Percentiles rank a stretch among this genome's conserved stretches.
Conservation (phyloP, 192 early-diverging fungal species). For the Phycomyces nitens region DNA sequence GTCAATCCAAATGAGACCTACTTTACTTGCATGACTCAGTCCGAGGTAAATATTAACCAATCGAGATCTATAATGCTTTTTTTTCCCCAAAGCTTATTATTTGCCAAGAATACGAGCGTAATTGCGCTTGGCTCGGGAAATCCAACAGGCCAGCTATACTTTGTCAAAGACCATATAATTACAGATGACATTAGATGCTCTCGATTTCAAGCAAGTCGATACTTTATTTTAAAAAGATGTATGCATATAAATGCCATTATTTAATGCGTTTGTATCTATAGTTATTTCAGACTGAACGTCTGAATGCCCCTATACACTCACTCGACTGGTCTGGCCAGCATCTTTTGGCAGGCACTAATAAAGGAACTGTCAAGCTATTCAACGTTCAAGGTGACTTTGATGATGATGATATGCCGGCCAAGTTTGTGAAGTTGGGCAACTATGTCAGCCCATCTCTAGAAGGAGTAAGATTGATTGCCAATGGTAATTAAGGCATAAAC, state of each 20-base stretch:
- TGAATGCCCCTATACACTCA: slow-evolving; percentile 17
- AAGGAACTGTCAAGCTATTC: slow-evolving; percentile 6
- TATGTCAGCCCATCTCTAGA: background rate
- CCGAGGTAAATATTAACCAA: background rate
- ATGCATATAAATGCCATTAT: no score
- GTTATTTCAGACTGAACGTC: slow-evolving; percentile 1
- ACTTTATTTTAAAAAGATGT: no score
- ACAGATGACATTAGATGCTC: background rate
- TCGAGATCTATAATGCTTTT: background rate
- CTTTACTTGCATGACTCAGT: background rate
- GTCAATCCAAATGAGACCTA: background rate
- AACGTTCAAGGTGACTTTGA: background rate
- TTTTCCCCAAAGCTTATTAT: background rate
- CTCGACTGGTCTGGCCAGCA: slow-evolving; percentile 9
- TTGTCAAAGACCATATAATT: slow-evolving; percentile 13
- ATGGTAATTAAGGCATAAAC: no score
- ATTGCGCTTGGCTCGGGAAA: slow-evolving; percentile 12
- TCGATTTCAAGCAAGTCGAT: slow-evolving; percentile 13
- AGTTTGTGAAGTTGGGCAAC: background rate
- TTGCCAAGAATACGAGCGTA: background rate
- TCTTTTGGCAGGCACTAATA: slow-evolving; percentile 13
- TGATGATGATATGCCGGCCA: background rate
- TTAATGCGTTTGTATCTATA: background rate
- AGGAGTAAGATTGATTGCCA: slow-evolving; percentile 2
- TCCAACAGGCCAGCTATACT: slow-evolving; percentile 11